phyloP scores from a whole-genome alignment of 1,284 basidiomycete species.

The Trametes sp. region DNA sequence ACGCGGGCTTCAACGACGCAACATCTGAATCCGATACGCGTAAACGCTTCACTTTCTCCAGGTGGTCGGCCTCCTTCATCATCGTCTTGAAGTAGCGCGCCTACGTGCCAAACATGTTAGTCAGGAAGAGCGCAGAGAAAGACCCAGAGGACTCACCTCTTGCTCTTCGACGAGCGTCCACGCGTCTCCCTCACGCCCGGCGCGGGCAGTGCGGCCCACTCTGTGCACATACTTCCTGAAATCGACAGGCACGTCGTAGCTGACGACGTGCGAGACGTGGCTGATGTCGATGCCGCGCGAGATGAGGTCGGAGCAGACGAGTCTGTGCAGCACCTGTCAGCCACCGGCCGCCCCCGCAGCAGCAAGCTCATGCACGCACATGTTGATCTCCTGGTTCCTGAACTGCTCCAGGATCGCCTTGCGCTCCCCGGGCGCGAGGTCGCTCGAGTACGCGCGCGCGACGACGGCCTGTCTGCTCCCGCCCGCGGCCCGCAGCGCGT shows the following conservation, averaged over 20 bases:
- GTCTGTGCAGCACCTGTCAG: conserved; percentile 49
- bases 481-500: conserved; percentile 45
- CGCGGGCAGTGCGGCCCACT: conserved; percentile 93
- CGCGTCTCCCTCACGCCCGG: conserved; percentile 85
- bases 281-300: conserved; percentile 97
- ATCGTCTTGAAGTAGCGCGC: conserved; percentile 90
- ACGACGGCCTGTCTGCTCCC: conserved; percentile 46
- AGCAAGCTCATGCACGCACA: conserved; percentile 74
- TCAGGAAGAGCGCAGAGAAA: not conserved
- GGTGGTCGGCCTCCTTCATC: conserved; percentile 79
- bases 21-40: conserved; percentile 74
- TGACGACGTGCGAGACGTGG: conserved; percentile 90
- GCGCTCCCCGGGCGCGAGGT: conserved; percentile 79
- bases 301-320: conserved; percentile 95
- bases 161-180: conserved; percentile 98
- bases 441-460: conserved; percentile 86
- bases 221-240: conserved; percentile 98
- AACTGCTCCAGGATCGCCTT: conserved; percentile 84
- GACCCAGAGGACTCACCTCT: conserved; percentile 63
- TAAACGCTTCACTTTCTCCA: conserved; percentile 76
- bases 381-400: conserved; percentile 81
- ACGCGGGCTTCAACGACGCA: conserved; percentile 60
- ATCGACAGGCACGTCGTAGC: conserved; percentile 95
- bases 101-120: conserved; percentile 47
- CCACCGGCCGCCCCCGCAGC: too few species aligned